Percentiles rank a stretch among this genome's conserved stretches.
These are phyloP conservation scores for Scopulariopsis brevicaulis DNA, from an alignment of 2,329 filamentous ascomycete species.

Conservation along the genomic window DNA sequence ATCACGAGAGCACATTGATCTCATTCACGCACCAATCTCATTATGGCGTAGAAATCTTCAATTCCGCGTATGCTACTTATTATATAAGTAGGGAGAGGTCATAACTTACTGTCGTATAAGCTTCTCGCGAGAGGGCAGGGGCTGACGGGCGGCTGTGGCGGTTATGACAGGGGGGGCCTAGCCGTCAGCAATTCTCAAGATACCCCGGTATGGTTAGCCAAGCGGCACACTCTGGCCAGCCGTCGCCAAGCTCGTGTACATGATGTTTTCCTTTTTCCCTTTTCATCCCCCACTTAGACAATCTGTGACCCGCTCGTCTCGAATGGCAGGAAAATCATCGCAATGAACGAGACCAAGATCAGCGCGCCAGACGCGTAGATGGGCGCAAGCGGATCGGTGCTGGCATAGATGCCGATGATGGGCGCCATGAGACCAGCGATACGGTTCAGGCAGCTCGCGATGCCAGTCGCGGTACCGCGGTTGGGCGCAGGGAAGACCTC, in stretches of 20 bases:
- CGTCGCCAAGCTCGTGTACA: not conserved
- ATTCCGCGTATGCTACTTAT: not conserved
- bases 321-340: constrained; percentile 28
- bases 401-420: constrained; percentile 28
- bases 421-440: constrained; percentile 26
- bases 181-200: not conserved
- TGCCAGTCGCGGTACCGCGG: constrained; percentile 39
- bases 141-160: not conserved
- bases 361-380: constrained; percentile 32
- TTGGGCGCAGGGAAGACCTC: constrained; percentile 45
- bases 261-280: not conserved
- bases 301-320: constrained; percentile 25
- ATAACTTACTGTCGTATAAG: not conserved
- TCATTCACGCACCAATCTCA: not conserved
- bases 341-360: constrained; percentile 36
- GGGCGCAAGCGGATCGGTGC: constrained; percentile 30
- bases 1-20: not conserved
- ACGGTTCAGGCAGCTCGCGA: constrained; percentile 25
- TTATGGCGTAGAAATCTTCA: not conserved
- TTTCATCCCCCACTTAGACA: not conserved
- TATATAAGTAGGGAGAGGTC: not conserved
- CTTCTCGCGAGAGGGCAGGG: not conserved
- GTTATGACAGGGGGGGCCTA: not conserved
- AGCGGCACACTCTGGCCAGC: not conserved
- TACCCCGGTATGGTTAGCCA: not conserved